Evolutionary conservation across 2,329 filamentous ascomycete species (phyloP).

Genomic region (Parascedosporium putredinis): DNA sequence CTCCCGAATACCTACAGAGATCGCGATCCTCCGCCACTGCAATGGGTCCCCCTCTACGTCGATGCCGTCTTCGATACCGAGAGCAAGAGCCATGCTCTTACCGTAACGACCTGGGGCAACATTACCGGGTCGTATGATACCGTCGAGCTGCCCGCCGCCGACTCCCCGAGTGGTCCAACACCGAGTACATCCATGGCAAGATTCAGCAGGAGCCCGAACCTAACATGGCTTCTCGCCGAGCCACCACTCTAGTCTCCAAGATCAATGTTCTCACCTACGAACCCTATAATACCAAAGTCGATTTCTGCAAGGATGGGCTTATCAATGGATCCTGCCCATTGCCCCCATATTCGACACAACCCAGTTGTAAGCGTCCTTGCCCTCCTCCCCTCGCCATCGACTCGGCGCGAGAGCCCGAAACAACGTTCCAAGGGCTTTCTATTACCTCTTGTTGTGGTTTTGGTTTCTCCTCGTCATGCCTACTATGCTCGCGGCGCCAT

Average conservation of each 20-base stretch:
- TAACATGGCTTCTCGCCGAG: slow-evolving; percentile 35
- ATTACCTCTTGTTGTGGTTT: background rate
- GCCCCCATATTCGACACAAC: slow-evolving; percentile 53
- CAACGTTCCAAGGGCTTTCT: too few species aligned
- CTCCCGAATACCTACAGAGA: slow-evolving; percentile 51
- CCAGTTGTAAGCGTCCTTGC: slow-evolving; percentile 24
- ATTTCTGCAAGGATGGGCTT: slow-evolving; percentile 57
- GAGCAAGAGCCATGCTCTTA: slow-evolving; percentile 52
- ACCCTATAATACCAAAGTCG: slow-evolving; percentile 43
- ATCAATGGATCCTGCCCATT: slow-evolving; percentile 63
- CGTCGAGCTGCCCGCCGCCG: slow-evolving; percentile 47
- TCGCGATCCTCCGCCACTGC: slow-evolving; percentile 49
- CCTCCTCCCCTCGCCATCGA: slow-evolving; percentile 1
- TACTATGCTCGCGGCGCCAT: too few species aligned
- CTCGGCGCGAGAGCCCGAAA: too few species aligned
- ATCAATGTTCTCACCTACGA: slow-evolving; percentile 70
- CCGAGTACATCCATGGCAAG: slow-evolving; percentile 58
- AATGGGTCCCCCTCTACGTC: slow-evolving; percentile 69
- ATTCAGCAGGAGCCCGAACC: slow-evolving; percentile 54
- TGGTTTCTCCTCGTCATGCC: background rate
- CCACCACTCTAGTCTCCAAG: slow-evolving; percentile 62
- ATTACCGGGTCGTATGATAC: slow-evolving; percentile 61
- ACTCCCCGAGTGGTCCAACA: slow-evolving; percentile 52
- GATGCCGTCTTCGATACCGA: slow-evolving; percentile 62
- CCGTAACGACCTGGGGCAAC: slow-evolving; percentile 80